phyloP scores from a whole-genome alignment of 2,329 filamentous ascomycete genomes.

The Pseudogymnoascus sp. region DNA sequence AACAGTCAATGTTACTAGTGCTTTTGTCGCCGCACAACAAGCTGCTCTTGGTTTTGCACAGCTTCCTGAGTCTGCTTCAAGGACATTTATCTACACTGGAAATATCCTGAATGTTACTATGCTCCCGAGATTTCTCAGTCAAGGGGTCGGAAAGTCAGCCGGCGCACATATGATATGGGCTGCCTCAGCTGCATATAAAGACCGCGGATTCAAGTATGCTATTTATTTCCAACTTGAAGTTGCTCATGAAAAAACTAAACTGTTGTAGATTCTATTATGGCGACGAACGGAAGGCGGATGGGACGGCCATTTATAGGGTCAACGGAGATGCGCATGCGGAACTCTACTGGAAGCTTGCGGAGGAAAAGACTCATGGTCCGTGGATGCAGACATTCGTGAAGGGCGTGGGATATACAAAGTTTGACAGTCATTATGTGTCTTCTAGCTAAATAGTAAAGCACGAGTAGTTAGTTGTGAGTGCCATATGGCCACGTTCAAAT shows the following conservation, averaged over 20 bases:
- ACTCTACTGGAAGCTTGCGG: conserved; percentile 32
- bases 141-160: conserved; percentile 34
- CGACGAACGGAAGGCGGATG: conserved; percentile 38
- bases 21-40: conserved; percentile 33
- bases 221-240: background rate
- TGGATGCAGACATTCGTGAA: conserved; percentile 40
- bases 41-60: conserved; percentile 26
- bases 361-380: conserved; percentile 31
- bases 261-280: conserved; percentile 39
- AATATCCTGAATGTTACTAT: conserved; percentile 32
- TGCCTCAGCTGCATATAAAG: conserved; percentile 29
- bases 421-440: background rate
- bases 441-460: background rate
- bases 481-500: background rate
- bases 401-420: conserved; percentile 20
- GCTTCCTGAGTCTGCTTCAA: conserved; percentile 22
- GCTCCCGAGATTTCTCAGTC: conserved; percentile 22
- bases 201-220: conserved; percentile 28
- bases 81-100: conserved; percentile 38
- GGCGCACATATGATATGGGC: conserved; percentile 26
- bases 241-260: background rate
- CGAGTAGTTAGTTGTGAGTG: background rate
- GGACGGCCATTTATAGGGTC: conserved; percentile 25
- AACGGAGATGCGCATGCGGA: conserved; percentile 35
- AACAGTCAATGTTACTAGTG: conserved; percentile 31